phyloP scores from a whole-genome alignment of 169 alveolate genomes.

The Eimeria acervulina region DNA sequence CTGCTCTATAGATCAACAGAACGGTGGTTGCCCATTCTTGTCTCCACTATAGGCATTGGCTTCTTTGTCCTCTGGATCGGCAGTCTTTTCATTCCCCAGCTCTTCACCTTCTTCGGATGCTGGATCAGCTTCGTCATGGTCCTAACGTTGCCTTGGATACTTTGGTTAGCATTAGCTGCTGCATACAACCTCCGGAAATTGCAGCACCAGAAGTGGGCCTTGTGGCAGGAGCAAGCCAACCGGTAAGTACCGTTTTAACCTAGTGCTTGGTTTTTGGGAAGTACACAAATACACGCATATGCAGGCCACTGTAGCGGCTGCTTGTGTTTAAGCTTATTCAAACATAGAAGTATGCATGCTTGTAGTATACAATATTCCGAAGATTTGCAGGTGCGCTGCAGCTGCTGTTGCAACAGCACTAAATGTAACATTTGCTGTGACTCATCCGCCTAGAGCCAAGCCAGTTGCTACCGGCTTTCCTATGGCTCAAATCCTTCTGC shows the following conservation, averaged over 20 bases:
- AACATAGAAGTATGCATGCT: not conserved
- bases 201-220: slow-evolving; percentile 82
- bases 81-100: slow-evolving; percentile 75
- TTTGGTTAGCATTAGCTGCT: slow-evolving; percentile 83
- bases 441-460: not conserved
- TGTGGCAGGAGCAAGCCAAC: slow-evolving; percentile 83
- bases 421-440: not conserved
- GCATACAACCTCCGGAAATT: slow-evolving; percentile 78
- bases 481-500: not conserved
- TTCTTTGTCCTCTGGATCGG: slow-evolving; percentile 72
- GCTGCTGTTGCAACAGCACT: not conserved
- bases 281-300: not conserved
- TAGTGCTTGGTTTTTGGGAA: not conserved
- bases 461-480: not conserved
- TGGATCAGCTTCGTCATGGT: slow-evolving; percentile 84
- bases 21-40: slow-evolving; percentile 69
- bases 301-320: not conserved
- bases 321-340: not conserved
- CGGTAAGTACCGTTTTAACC: slow-evolving; percentile 26
- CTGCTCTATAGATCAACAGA: slow-evolving; percentile 62
- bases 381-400: not conserved
- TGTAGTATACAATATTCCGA: not conserved
- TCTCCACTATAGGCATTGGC: slow-evolving; percentile 56
- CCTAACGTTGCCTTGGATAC: slow-evolving; percentile 77
- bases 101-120: slow-evolving; percentile 80